Conservation (phyloP, 352 stramenopile genomes). For the Globisporangium camurandrum region DNA sequence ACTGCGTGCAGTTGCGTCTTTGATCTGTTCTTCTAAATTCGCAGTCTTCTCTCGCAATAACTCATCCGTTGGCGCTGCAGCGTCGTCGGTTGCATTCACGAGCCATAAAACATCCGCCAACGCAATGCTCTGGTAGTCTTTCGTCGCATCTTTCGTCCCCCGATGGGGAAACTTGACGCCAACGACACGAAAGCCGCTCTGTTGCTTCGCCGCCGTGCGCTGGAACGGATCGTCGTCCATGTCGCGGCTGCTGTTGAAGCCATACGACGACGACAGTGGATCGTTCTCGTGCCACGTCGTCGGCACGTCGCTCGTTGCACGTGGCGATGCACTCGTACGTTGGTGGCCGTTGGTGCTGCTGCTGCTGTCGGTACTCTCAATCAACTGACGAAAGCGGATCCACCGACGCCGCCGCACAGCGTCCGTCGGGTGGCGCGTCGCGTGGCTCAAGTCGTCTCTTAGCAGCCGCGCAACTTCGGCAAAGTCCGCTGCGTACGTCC, state of each 20-base stretch:
- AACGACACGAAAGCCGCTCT: conserved; percentile 78
- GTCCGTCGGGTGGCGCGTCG: conserved; percentile 73
- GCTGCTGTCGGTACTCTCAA: conserved; percentile 34
- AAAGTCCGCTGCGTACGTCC: conserved; percentile 83
- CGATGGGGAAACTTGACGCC: conserved; percentile 82
- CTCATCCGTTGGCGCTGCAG: conserved; percentile 68
- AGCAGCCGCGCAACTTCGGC: conserved; percentile 65
- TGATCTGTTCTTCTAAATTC: conserved; percentile 85
- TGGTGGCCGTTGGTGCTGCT: too few relatives aligned
- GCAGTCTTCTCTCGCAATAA: conserved; percentile 84
- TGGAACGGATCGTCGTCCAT: conserved; percentile 83
- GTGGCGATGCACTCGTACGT: conserved; percentile 47
- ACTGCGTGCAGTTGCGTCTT: conserved; percentile 66
- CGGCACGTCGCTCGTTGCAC: conserved; percentile 29
- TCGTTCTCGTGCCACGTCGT: conserved; percentile 42
- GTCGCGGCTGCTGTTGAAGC: conserved; percentile 33
- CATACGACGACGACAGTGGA: conserved; percentile 18
- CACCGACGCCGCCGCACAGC: conserved; percentile 68
- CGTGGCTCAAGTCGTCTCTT: conserved; percentile 76
- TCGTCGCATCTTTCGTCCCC: conserved; percentile 82
- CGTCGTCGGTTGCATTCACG: conserved; percentile 71
- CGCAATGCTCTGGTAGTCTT: conserved; percentile 85
- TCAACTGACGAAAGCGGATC: conserved; percentile 76
- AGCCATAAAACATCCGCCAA: conserved; percentile 79
- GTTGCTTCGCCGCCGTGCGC: conserved; percentile 76